Evolutionary conservation across 768 basidiomycete genomes (phyloP).

Genomic region (Suillus alpinus): DNA sequence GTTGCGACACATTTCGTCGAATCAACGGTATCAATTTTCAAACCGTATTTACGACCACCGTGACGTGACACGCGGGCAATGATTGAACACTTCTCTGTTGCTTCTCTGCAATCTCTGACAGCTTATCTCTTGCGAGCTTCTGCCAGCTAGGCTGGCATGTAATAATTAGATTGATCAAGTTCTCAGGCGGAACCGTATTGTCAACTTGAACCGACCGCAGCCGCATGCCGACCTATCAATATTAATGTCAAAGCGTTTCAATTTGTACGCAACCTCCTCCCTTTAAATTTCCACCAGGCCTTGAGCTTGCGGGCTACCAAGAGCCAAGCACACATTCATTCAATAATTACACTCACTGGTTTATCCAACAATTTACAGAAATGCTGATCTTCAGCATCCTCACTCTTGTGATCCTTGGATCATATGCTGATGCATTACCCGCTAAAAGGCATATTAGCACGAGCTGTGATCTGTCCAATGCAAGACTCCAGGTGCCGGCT

Average conservation of each 20-base stretch:
- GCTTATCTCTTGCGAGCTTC: neutral
- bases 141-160: neutral
- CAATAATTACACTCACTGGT: neutral
- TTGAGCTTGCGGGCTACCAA: neutral
- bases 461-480: constrained; percentile 21
- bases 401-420: neutral
- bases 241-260: neutral
- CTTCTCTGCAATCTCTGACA: no score
- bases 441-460: neutral
- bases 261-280: neutral
- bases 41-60: no score
- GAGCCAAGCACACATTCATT: neutral
- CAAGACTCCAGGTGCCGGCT: constrained; percentile 24
- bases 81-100: no score
- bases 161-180: neutral
- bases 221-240: neutral
- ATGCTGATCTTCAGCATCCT: constrained; percentile 1
- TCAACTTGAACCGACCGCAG: neutral
- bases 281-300: neutral
- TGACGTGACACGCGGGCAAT: no score
- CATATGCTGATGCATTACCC: neutral
- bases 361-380: neutral
- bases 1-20: no score
- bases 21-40: no score
- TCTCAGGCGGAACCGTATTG: neutral